Evolutionary conservation across 306 rosid species (phyloP).

Genomic region (Rosa rugosa): DNA sequence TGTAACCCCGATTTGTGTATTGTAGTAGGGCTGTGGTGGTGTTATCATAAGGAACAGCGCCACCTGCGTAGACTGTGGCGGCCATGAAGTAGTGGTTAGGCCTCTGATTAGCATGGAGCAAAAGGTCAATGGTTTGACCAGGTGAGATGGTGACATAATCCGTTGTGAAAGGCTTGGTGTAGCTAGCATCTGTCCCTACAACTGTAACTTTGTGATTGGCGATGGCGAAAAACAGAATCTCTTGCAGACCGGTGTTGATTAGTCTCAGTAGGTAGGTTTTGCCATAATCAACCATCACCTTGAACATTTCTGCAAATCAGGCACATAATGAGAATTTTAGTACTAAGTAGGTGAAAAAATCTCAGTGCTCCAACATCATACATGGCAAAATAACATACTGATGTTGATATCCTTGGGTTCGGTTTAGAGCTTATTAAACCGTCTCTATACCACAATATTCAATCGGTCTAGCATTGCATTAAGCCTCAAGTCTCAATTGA

Average conservation of each 20-base stretch:
- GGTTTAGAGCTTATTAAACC: not conserved
- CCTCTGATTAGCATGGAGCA: conserved; percentile 15
- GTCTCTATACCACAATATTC: no score
- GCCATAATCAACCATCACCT: conserved; percentile 19
- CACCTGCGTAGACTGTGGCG: conserved; percentile 11
- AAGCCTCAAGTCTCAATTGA: no score
- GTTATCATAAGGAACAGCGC: not conserved
- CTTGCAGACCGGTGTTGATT: conserved; percentile 19
- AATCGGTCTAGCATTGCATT: no score
- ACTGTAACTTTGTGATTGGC: conserved; percentile 31
- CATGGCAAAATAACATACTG: not conserved
- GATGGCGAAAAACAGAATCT: conserved; percentile 18
- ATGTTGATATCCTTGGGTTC: not conserved
- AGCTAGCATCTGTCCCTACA: conserved; percentile 32
- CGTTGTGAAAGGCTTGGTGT: conserved; percentile 32
- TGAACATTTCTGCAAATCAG: conserved; percentile 9
- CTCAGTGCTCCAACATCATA: not conserved
- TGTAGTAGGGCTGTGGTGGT: conserved; percentile 30
- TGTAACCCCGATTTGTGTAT: not conserved
- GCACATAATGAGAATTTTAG: no score
- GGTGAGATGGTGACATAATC: conserved; percentile 23
- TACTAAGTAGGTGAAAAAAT: not conserved
- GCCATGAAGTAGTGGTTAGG: conserved; percentile 32
- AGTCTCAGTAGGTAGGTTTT: conserved; percentile 32
- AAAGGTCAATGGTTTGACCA: conserved; percentile 33